phyloP scores from a whole-genome alignment of 352 stramenopile species.

The Pythium guiyangense region DNA sequence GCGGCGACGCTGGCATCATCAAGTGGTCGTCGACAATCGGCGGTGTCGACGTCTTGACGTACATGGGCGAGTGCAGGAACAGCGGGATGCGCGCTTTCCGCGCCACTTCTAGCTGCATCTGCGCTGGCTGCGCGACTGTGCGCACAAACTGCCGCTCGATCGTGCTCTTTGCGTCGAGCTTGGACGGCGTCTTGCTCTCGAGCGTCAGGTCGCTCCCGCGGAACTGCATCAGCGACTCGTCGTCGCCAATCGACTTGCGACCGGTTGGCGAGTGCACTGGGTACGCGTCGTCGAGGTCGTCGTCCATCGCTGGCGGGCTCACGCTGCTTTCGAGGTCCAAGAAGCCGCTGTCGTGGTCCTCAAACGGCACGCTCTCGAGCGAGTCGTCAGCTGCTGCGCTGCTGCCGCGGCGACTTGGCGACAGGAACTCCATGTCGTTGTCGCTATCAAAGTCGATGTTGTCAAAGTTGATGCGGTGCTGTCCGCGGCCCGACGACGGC shows the following conservation, averaged over 20 bases:
- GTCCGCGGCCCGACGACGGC: conserved; percentile 42
- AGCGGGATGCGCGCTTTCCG: conserved; percentile 78
- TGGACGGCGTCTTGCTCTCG: conserved; percentile 18
- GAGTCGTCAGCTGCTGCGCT: conserved; percentile 22
- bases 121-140: conserved; percentile 58
- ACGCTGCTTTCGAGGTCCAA: conserved; percentile 50
- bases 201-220: conserved; percentile 11
- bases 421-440: conserved; percentile 43
- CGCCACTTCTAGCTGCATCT: conserved; percentile 85
- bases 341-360: conserved; percentile 36
- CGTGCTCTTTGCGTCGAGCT: conserved; percentile 44
- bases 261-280: conserved; percentile 9
- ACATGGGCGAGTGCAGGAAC: conserved; percentile 86
- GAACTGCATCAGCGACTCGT: neutral
- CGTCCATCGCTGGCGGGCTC: conserved; percentile 6
- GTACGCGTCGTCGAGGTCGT: conserved; percentile 22
- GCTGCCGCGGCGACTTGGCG: conserved; percentile 17
- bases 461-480: conserved; percentile 54
- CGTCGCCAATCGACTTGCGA: conserved; percentile 6
- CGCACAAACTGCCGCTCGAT: conserved; percentile 73
- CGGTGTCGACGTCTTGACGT: conserved; percentile 68
- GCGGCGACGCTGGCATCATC: conserved; percentile 1
- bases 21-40: conserved; percentile 45
- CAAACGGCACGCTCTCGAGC: conserved; percentile 52
- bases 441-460: conserved; percentile 41